Base-by-base conservation (phyloP, 352 stramenopile genomes). In the Elongisporangium senticosum region DNA sequence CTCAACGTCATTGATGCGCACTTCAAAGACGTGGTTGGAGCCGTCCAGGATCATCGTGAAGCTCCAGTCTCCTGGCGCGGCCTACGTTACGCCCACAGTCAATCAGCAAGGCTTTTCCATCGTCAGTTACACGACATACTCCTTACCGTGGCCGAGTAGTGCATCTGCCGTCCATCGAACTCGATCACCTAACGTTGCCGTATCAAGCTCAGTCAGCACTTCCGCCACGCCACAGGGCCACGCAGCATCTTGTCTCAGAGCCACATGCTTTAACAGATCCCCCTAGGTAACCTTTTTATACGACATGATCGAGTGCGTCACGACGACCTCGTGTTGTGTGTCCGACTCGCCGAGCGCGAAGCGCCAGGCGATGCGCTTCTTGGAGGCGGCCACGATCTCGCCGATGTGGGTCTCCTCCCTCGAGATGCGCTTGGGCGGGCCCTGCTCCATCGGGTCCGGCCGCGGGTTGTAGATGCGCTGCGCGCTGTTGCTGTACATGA, bases 1-100 rank as follows among this genome's bases (percentile, higher is more conserved):
- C 61, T 93, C 85, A 37, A 90, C 62, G 51, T 95, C 85, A 53
- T 93, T 92, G 57, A 95, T 95, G 56, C 83, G 85, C 26, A 95
- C 81, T 78, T 95, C 85, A 51, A 95, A 84, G 19, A 77, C 76
- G 22, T 74, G 59, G 62, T 90, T 90, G 6, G 83, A 73, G 53
- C 79, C 75, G 23, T 94, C 85, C 26, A 94, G 61, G 59, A 92
- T 75, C 74, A 92, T 90, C 17, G 72, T 72, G 68, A 87, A 89
- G 64, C 55, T 84, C 85, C 83, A 95, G 51, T 92, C 81, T 7
- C 83, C 83, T 53, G 84, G 61, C 7, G 75, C 88, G 4, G 78
- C 80, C 83, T 93, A 33, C 37, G 56, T 15, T 2, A 8, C 0
- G 51, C 26, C 3, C 21, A 61, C 39, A 56, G n/a, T 62, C 17